Conservation (phyloP, 768 basidiomycete genomes). For the Rubroboletus pulcherrimus region DNA sequence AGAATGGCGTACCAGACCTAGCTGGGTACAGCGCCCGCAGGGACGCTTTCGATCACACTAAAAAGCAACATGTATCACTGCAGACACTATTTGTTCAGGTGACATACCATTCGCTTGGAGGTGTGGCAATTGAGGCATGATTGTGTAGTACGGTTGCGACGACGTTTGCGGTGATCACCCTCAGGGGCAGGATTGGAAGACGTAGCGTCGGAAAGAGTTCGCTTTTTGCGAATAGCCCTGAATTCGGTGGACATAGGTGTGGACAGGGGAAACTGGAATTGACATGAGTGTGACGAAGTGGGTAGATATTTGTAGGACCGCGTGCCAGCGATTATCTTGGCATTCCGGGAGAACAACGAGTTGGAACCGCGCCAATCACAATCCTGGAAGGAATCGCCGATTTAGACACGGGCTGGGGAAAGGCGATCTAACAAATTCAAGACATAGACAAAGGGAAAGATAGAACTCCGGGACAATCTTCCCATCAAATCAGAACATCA, state of each 20-base stretch:
- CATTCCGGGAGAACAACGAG: slow-evolving; percentile 4
- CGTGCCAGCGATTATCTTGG: slow-evolving; percentile 20
- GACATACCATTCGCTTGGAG: slow-evolving; percentile 65
- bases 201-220: slow-evolving; percentile 20
- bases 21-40: slow-evolving; percentile 43
- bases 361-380: slow-evolving; percentile 1
- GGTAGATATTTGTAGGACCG: slow-evolving; percentile 28
- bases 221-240: slow-evolving; percentile 29
- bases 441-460: slow-evolving; percentile 13
- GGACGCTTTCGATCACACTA: slow-evolving; percentile 49
- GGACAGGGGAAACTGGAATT: slow-evolving; percentile 1
- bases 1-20: slow-evolving; percentile 35
- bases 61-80: not conserved
- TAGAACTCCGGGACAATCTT: slow-evolving; percentile 11
- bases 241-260: slow-evolving; percentile 28
- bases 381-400: slow-evolving; percentile 10
- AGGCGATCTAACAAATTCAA: slow-evolving; percentile 13
- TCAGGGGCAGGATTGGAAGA: slow-evolving; percentile 35
- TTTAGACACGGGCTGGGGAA: slow-evolving; percentile 4
- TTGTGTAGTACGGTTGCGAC: slow-evolving; percentile 70
- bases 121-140: slow-evolving; percentile 73
- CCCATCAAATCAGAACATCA: slow-evolving; percentile 16
- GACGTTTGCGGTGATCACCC: slow-evolving; percentile 55
- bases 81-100: not conserved
- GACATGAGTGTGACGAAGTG: slow-evolving; percentile 1